Evolutionary conservation across 2,329 filamentous ascomycete genomes (phyloP), one percentile per base, ranked within the genome.

Genomic region (Penicillium decumbens): DNA sequence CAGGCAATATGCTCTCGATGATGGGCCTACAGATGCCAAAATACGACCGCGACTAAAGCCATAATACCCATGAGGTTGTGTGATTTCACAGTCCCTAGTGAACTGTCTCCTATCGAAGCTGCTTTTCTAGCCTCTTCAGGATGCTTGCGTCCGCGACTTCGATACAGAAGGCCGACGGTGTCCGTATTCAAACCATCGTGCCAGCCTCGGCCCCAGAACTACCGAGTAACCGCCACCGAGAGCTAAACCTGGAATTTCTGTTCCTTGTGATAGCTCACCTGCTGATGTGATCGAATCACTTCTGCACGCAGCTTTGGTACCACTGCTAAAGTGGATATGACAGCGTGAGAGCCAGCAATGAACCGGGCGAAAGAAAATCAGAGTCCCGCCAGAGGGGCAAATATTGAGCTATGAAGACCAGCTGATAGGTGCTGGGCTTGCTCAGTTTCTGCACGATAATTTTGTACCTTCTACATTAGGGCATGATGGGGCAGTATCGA

Each of bases 21-120:
- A 87, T 97, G 85, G 90, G 90, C 0, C 76, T 96, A 57, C 79
- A 81, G 35, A 75, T 96, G 51, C 92, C 92, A 0, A 79, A 87
- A 51, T 89, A 95, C 62, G 89, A 92, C 49, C 67, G 67, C 38
- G 23, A 25, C 12, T 15, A 27, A 25, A 25, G 4, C 12, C 23
- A 20, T 5, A 8, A 37, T 23, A 18, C 9, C 33, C 15, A 37
- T 20, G 33, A 20, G 27, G 8, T 8, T 35, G 8, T 35, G 15
- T 18, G n/a, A 18, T 35, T 20, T 28, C 8, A 28, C 8, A 28
- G 10, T 29, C 8, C 9, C 27, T 12, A 15, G n/a, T 43, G 20
- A 25, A 35, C 7, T 20, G 7, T 18, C 6, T 20, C 8, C 13
- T 15, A 15, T 35, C 15, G 10, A 33, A 35, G 3, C 3, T 9